These are phyloP conservation scores for Parathielavia hyrcaniae DNA, from an alignment of 495 filamentous ascomycete species.

Conservation along the genomic window DNA sequence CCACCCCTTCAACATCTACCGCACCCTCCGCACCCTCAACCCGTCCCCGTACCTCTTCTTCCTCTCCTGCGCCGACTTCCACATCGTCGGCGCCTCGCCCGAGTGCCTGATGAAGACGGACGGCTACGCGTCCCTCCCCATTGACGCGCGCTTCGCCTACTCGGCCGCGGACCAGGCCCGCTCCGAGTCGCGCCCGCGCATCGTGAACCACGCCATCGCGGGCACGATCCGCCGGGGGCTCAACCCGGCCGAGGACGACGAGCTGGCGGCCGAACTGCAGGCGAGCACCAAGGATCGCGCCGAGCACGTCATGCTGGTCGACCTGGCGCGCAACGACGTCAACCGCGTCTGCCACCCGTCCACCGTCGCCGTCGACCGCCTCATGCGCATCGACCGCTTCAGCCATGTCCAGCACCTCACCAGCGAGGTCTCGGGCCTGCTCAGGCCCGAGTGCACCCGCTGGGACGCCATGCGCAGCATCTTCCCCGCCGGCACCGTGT, in stretches of 20 bases:
- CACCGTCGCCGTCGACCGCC: conserved; percentile 77
- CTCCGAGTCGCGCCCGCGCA: conserved; percentile 60
- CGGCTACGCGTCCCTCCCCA: conserved; percentile 29
- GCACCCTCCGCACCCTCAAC: conserved; percentile 89
- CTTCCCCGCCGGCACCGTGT: conserved; percentile 92
- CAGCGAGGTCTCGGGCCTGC: conserved; percentile 83
- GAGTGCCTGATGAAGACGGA: conserved; percentile 91
- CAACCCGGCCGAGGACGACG: conserved; percentile 70
- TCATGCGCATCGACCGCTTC: conserved; percentile 96
- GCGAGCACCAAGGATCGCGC: conserved; percentile 86
- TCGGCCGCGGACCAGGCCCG: conserved; percentile 21
- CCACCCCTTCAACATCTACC: conserved; percentile 98
- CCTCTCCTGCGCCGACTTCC: conserved; percentile 82
- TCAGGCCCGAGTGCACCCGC: conserved; percentile 74
- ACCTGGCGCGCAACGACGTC: conserved; percentile 91
- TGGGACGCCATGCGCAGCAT: conserved; percentile 96
- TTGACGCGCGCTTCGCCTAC: conserved; percentile 28
- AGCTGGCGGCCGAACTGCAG: conserved; percentile 69
- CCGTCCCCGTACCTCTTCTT: conserved; percentile 97
- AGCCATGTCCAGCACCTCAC: conserved; percentile 95
- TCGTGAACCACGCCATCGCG: conserved; percentile 96
- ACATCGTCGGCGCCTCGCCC: conserved; percentile 89
- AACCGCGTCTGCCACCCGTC: conserved; percentile 92
- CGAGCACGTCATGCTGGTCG: conserved; percentile 99
- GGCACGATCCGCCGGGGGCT: conserved; percentile 86